Evolutionary conservation across 2,329 filamentous ascomycete genomes (phyloP), one percentile per base, ranked within the genome.

Genomic region (Penicillium sp.): DNA sequence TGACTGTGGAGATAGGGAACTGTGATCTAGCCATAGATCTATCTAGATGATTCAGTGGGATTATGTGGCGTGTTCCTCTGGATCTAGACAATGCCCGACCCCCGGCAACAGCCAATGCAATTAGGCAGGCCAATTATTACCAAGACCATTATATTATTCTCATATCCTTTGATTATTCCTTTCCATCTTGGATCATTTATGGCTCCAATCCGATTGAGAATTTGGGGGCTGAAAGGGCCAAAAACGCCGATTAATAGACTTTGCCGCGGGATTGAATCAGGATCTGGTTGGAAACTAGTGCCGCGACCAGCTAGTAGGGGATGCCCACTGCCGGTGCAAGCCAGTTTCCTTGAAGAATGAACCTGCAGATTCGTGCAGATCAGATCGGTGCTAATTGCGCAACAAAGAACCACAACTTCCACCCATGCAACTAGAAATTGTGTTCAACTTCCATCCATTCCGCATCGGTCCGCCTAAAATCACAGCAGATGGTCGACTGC

Each of bases 31-130:
- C 41, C 41, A 55, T 9, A 31, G 52, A 56, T 58, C 51, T 54
- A 56, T 58, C 51, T 54, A 46, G 31, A 46, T 16, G 24, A 31
- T 31, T 31, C n/a, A 46, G 50, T 44, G 27, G 49, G 18, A 54
- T 56, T 6, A 37, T 18, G 53, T 56, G 55, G 58, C 58, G 53
- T 54, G 40, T 58, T 55, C 40, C 18, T 46, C 35, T 53, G 44
- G 46, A 54, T 59, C 60, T 56, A 56, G 53, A 54, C 31, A 54
- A 41, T 40, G 24, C 53, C 43, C 50, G 46, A 59, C 6, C 6
- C 56, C n/a, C 40, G 33, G 27, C 1, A 33, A 31, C 16, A 14
- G 31, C 10, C 16, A 49, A 35, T 35, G 46, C n/a, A 35, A 16
- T 49, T 19, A 35, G 18, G 46, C 31, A 49, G n/a, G 33, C 33